Conservation (phyloP, 345 rosid species). For the Abelmoschus esculentus region DNA sequence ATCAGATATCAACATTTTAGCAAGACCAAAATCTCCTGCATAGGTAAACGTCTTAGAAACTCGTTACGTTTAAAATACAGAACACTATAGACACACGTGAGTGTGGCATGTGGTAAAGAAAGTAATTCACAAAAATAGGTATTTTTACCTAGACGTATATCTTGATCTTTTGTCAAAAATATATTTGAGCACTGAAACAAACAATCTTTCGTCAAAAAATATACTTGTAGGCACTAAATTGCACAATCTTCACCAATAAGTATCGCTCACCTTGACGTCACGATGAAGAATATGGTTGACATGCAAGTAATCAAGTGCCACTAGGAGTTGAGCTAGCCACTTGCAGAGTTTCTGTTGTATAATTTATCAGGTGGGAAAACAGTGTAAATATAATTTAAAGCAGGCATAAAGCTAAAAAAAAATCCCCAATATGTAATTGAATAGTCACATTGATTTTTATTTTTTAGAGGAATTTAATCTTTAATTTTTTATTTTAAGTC, state of each 20-base stretch:
- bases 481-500: too few relatives aligned
- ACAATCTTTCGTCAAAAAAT: background rate
- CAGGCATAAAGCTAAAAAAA: too few relatives aligned
- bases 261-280: slow-evolving; percentile 59
- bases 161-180: slow-evolving; percentile 83
- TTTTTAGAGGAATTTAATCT: too few relatives aligned
- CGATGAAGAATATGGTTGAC: slow-evolving; percentile 80
- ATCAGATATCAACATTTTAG: slow-evolving; percentile 83
- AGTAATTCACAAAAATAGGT: background rate
- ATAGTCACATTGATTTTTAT: too few relatives aligned
- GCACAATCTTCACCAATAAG: background rate
- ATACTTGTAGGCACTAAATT: background rate
- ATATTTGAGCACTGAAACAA: slow-evolving; percentile 84
- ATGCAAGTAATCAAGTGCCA: slow-evolving; percentile 77
- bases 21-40: slow-evolving; percentile 98
- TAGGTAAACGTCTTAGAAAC: slow-evolving; percentile 6
- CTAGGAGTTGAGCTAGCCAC: slow-evolving; percentile 78
- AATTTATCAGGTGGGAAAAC: background rate
- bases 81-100: slow-evolving; percentile 8
- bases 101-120: background rate
- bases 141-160: slow-evolving; percentile 71
- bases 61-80: background rate
- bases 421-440: too few relatives aligned
- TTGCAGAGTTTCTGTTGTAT: slow-evolving; percentile 69
- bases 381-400: background rate